A percentile compares a stretch with the other conserved stretches of the same genome.
phyloP scores from a whole-genome alignment of 73 alveolate species.

The Durusdinium trenchii region DNA sequence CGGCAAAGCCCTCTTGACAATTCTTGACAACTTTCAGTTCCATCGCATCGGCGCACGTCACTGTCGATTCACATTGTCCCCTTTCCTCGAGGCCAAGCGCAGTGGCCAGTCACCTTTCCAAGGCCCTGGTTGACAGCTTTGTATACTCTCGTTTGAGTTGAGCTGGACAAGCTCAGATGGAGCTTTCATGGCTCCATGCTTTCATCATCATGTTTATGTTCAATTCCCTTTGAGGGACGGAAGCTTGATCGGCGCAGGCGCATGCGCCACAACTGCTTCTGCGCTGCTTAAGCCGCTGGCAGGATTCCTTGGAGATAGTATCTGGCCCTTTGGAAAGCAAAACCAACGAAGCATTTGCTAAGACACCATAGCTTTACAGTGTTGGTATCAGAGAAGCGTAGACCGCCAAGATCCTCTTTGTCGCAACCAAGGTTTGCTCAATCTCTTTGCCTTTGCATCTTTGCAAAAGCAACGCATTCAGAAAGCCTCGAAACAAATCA shows the following conservation, averaged over 20 bases:
- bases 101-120: not conserved
- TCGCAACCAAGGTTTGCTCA: slow-evolving; percentile 15
- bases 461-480: not conserved
- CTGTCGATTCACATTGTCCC: too few species aligned
- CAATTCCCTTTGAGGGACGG: not conserved
- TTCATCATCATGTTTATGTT: not conserved
- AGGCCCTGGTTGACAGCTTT: not conserved
- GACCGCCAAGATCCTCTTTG: not conserved
- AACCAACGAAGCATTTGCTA: not conserved
- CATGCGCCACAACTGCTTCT: slow-evolving; percentile 15
- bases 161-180: not conserved
- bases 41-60: too few species aligned
- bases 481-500: not conserved
- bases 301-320: slow-evolving; percentile 41
- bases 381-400: not conserved
- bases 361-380: not conserved
- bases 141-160: not conserved
- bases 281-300: slow-evolving; percentile 54
- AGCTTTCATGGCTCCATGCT: not conserved
- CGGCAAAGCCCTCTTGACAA: not conserved
- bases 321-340: not conserved
- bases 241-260: not conserved
- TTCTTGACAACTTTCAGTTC: too few species aligned
- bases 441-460: slow-evolving; percentile 40
- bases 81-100: too few species aligned